Evolutionary conservation across 192 early-diverging fungal genomes (phyloP).

Genomic region (Phlyctochytrium planicorne): DNA sequence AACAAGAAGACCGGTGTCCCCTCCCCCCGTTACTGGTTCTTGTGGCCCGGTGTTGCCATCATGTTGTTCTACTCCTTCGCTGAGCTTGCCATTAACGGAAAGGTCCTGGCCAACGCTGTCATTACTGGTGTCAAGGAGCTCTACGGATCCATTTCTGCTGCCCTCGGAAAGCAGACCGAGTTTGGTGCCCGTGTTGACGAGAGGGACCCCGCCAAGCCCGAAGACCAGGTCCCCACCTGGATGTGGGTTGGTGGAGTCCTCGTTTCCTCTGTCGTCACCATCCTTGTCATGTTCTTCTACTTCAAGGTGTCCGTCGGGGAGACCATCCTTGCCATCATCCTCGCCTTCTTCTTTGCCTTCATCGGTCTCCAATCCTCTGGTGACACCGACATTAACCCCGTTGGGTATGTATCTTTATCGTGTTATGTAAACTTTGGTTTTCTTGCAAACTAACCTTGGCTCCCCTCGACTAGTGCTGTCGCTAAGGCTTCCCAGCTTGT

Average conservation of each 20-base stretch:
- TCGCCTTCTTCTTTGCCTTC: constrained; percentile 74
- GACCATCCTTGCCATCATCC: constrained; percentile 64
- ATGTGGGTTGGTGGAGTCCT: constrained; percentile 66
- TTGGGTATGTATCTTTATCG: constrained; percentile 78
- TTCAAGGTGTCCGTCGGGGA: constrained; percentile 71
- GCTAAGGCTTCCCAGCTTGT: constrained; percentile 68
- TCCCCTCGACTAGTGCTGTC: constrained; percentile 39
- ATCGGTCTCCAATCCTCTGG: constrained; percentile 81
- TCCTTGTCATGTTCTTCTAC: constrained; percentile 54
- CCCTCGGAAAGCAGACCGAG: constrained; percentile 23
- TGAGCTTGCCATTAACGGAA: constrained; percentile 56
- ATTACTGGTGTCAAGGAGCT: constrained; percentile 30
- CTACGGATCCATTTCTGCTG: constrained; percentile 6
- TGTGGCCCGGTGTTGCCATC: constrained; percentile 69
- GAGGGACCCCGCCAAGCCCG: constrained; percentile 40
- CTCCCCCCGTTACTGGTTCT: constrained; percentile 63
- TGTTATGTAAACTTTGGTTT: constrained; percentile 81
- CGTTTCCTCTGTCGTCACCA: constrained; percentile 58
- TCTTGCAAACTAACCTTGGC: constrained; percentile 61
- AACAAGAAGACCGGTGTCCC: constrained; percentile 5
- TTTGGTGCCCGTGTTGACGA: constrained; percentile 19
- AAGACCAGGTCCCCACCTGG: constrained; percentile 60
- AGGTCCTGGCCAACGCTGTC: constrained; percentile 44
- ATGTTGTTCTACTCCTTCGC: constrained; percentile 67
- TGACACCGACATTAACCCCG: constrained; percentile 82